Percentiles rank a stretch among this genome's conserved stretches.
Conservation (phyloP, 768 basidiomycete species). For the Boletus speciosus region DNA sequence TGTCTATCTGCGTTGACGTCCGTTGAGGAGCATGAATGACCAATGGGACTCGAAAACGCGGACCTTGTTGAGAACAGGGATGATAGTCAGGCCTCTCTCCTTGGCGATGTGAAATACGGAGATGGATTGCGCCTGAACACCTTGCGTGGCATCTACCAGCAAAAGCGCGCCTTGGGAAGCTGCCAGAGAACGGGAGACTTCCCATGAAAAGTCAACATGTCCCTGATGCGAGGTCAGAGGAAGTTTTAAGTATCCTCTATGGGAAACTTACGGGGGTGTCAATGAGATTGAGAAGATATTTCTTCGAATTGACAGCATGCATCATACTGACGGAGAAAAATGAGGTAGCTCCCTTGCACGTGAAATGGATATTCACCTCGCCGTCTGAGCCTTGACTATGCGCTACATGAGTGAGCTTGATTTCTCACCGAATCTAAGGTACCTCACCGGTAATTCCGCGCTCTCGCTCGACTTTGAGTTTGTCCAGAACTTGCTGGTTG, state of each 20-base stretch:
- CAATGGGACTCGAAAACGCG: neutral
- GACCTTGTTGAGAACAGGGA: conserved; percentile 93
- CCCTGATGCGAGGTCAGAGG: conserved; percentile 46
- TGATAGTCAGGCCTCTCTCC: conserved; percentile 76
- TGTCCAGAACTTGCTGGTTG: conserved; percentile 87
- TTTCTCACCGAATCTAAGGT: neutral
- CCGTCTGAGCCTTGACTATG: conserved; percentile 92
- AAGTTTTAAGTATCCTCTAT: neutral
- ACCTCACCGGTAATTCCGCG: conserved; percentile 85
- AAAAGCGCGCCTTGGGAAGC: conserved; percentile 89
- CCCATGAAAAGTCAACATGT: conserved; percentile 98
- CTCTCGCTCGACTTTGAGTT: conserved; percentile 95
- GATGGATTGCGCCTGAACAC: conserved; percentile 95
- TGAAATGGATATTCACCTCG: conserved; percentile 49
- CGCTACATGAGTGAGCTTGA: conserved; percentile 1
- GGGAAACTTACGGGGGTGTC: conserved; percentile 76
- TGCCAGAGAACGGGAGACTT: conserved; percentile 87
- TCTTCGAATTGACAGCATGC: conserved; percentile 49
- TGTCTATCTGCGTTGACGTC: conserved; percentile 64
- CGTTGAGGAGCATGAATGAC: neutral
- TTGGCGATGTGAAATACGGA: conserved; percentile 89
- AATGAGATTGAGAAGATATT: conserved; percentile 86
- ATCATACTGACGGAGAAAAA: conserved; percentile 62
- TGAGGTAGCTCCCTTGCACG: neutral
- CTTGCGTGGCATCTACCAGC: conserved; percentile 95